Percentiles rank a stretch among this genome's conserved stretches.
phyloP scores from a whole-genome alignment of 202 grass and related monocot genomes.

The Musa balbisiana region DNA sequence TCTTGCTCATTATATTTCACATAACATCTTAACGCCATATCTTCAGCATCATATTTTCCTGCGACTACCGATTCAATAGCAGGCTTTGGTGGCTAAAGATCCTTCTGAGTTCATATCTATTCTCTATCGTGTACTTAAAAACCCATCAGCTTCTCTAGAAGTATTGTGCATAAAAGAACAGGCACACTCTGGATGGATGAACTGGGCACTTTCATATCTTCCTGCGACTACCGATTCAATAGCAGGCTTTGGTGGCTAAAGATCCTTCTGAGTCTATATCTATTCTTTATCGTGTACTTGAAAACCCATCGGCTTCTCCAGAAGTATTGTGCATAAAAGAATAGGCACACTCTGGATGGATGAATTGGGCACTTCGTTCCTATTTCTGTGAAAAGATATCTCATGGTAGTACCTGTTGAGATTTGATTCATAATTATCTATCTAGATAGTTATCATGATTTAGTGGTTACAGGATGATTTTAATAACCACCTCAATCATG shows the following conservation, averaged over 20 bases:
- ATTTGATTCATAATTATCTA: no score
- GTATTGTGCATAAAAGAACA: conserved; percentile 61
- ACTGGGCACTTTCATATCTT: conserved; percentile 21
- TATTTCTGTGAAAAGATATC: no score
- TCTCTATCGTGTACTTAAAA: conserved; percentile 53
- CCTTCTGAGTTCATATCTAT: conserved; percentile 63
- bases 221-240: conserved; percentile 66
- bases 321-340: conserved; percentile 74
- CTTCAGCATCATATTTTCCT: conserved; percentile 32
- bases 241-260: conserved; percentile 51
- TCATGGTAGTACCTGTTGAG: no score
- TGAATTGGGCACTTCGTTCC: no score
- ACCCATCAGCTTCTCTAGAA: conserved; percentile 59
- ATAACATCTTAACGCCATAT: no score
- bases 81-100: conserved; percentile 55
- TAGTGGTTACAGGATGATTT: no score
- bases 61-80: conserved; percentile 62
- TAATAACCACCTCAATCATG: no score
- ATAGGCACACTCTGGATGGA: background rate
- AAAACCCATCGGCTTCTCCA: conserved; percentile 55
- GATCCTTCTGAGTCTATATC: conserved; percentile 62
- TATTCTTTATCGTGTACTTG: conserved; percentile 54
- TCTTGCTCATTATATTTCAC: no score
- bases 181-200: no score
- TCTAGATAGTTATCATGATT: no score